Evolutionary conservation across 2,329 filamentous ascomycete genomes (phyloP).

Genomic region (Ramichloridium luteum): DNA sequence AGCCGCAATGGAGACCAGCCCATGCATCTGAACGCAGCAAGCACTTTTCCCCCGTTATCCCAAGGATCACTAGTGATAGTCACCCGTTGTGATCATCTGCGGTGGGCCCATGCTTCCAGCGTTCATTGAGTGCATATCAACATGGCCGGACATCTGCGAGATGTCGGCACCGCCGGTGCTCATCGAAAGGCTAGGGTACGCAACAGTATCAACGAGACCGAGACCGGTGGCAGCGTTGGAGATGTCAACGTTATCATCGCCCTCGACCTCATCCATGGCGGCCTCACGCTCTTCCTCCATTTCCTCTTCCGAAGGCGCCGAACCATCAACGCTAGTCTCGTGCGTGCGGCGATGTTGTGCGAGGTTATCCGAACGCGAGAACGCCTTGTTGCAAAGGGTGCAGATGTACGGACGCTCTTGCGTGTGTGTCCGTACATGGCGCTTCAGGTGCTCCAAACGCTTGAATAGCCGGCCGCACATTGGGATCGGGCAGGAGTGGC

Average conservation of each 20-base stretch:
- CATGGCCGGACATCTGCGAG: conserved; percentile 26
- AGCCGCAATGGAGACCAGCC: no score
- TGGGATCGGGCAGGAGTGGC: conserved; percentile 97
- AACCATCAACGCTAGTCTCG: conserved; percentile 55
- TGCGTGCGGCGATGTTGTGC: conserved; percentile 84
- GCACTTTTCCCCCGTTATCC: no score
- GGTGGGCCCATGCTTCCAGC: conserved; percentile 30
- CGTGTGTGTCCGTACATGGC: conserved; percentile 97
- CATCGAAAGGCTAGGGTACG: no score
- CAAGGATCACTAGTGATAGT: conserved; percentile 29
- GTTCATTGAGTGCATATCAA: conserved; percentile 22
- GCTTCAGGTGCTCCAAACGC: conserved; percentile 96
- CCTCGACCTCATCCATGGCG: conserved; percentile 69
- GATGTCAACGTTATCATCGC: conserved; percentile 35
- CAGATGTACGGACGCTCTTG: conserved; percentile 98
- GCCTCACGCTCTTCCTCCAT: conserved; percentile 76
- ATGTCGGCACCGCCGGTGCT: conserved; percentile 14
- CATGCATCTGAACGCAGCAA: no score
- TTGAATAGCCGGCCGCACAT: conserved; percentile 97
- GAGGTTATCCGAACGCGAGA: conserved; percentile 96
- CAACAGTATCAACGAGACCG: no score
- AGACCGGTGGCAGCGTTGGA: conserved; percentile 12
- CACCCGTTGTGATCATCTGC: conserved; percentile 32
- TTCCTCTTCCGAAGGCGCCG: conserved; percentile 64
- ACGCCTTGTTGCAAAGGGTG: conserved; percentile 96